phyloP scores from a whole-genome alignment of 1,284 basidiomycete species.

The Trametes sp. region DNA sequence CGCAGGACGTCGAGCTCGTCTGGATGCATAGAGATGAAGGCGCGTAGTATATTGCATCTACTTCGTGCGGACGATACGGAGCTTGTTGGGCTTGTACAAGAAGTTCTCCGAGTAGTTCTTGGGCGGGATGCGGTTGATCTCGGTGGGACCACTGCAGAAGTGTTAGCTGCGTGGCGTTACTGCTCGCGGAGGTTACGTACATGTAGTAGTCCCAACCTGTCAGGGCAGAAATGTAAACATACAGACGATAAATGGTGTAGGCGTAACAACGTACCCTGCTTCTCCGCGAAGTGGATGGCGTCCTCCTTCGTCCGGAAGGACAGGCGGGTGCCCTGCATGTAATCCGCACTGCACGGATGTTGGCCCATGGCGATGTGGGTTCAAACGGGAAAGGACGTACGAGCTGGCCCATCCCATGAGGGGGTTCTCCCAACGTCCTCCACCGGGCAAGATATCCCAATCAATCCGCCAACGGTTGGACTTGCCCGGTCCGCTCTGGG shows the following conservation, averaged over 20 bases:
- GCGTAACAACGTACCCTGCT: slow-evolving; percentile 70
- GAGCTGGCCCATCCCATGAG: slow-evolving; percentile 97
- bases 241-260: not conserved
- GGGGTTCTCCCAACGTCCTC: slow-evolving; percentile 98
- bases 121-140: slow-evolving; percentile 80
- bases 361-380: slow-evolving; percentile 1
- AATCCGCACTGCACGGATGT: slow-evolving; percentile 78
- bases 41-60: slow-evolving; percentile 52
- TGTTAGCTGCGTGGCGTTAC: slow-evolving; percentile 28
- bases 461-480: slow-evolving; percentile 93
- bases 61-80: slow-evolving; percentile 93
- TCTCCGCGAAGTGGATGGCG: slow-evolving; percentile 93
- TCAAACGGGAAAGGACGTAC: slow-evolving; percentile 65
- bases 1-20: too few relatives aligned
- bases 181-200: slow-evolving; percentile 50
- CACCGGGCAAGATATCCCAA: slow-evolving; percentile 90
- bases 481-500: slow-evolving; percentile 92
- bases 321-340: slow-evolving; percentile 93
- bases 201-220: slow-evolving; percentile 82
- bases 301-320: slow-evolving; percentile 92
- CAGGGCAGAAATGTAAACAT: slow-evolving; percentile 3
- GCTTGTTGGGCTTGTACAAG: slow-evolving; percentile 81
- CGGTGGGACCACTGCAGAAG: slow-evolving; percentile 68
- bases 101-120: slow-evolving; percentile 97
- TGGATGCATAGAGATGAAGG: not conserved